Conservation (phyloP, 2,329 filamentous ascomycete genomes). For the Rhynchosporium secalis region DNA sequence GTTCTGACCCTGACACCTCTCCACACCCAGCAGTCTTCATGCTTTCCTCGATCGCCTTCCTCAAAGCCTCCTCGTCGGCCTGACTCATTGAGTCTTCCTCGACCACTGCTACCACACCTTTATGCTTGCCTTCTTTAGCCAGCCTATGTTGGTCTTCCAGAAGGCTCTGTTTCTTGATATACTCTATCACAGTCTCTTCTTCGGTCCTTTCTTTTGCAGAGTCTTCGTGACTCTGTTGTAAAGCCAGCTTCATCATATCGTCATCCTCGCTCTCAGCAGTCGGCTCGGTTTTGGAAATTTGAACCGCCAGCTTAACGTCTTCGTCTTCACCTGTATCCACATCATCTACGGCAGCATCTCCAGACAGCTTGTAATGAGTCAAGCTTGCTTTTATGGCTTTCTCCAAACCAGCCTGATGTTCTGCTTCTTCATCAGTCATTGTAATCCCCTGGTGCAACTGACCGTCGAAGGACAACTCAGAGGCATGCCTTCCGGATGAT, state of each 20-base stretch:
- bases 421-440: constrained; percentile 46
- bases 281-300: constrained; percentile 40
- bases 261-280: constrained; percentile 15
- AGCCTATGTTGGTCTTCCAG: constrained; percentile 59
- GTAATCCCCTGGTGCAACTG: not conserved
- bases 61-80: constrained; percentile 58
- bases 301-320: constrained; percentile 31
- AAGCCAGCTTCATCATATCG: constrained; percentile 19
- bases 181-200: constrained; percentile 74
- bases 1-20: not conserved
- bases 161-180: constrained; percentile 74
- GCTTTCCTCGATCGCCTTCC: constrained; percentile 56
- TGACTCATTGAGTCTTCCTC: constrained; percentile 33
- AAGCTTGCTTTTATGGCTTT: constrained; percentile 57
- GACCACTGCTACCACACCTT: constrained; percentile 8
- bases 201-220: constrained; percentile 53
- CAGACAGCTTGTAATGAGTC: constrained; percentile 20
- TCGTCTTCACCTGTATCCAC: constrained; percentile 32
- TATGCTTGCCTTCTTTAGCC: constrained; percentile 20
- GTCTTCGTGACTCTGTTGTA: constrained; percentile 26
- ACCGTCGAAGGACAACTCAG: not conserved
- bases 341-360: constrained; percentile 6
- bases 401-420: constrained; percentile 58
- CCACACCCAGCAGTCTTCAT: constrained; percentile 40
- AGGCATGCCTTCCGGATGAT: constrained; percentile 41